These are phyloP conservation scores for Ilyonectria mors-panacis DNA, from an alignment of 2,329 filamentous ascomycete genomes.

Conservation along the genomic window DNA sequence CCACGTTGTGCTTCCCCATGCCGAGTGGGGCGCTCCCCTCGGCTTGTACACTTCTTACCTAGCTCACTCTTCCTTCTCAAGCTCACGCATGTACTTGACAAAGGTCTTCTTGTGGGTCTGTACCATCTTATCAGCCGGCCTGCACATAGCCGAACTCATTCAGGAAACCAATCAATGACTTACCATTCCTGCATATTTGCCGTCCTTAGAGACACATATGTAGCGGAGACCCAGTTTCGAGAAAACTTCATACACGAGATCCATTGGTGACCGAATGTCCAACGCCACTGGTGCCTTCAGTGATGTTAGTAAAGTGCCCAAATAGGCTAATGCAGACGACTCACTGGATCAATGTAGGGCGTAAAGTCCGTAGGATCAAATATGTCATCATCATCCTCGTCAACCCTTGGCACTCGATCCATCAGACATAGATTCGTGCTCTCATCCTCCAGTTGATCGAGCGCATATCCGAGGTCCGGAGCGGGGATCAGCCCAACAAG, in stretches of 20 bases:
- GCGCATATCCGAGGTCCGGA: slow-evolving; percentile 91
- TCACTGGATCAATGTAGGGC: slow-evolving; percentile 87
- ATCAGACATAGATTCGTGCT: slow-evolving; percentile 84
- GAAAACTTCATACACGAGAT: slow-evolving; percentile 96
- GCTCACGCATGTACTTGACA: slow-evolving; percentile 91
- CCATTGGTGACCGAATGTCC: slow-evolving; percentile 91
- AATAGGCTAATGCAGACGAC: slow-evolving; percentile 45
- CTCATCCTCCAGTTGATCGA: slow-evolving; percentile 87
- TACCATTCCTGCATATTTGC: slow-evolving; percentile 90
- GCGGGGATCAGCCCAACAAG: slow-evolving; percentile 94
- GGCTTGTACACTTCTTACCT: slow-evolving; percentile 5
- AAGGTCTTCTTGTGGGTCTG: slow-evolving; percentile 96
- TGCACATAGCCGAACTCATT: not conserved
- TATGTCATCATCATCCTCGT: slow-evolving; percentile 75
- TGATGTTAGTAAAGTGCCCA: slow-evolving; percentile 30
- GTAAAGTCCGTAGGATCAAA: slow-evolving; percentile 88
- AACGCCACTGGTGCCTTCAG: slow-evolving; percentile 85
- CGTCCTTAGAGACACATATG: slow-evolving; percentile 89
- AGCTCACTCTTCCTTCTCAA: slow-evolving; percentile 69
- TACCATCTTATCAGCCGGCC: slow-evolving; percentile 28
- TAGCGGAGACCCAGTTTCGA: slow-evolving; percentile 94
- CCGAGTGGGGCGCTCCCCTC: not conserved
- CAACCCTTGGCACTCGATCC: slow-evolving; percentile 75
- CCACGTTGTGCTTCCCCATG: not conserved
- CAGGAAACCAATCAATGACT: slow-evolving; percentile 52